Conservation (phyloP, 2,329 filamentous ascomycete genomes). For the Cercospora canescens region DNA sequence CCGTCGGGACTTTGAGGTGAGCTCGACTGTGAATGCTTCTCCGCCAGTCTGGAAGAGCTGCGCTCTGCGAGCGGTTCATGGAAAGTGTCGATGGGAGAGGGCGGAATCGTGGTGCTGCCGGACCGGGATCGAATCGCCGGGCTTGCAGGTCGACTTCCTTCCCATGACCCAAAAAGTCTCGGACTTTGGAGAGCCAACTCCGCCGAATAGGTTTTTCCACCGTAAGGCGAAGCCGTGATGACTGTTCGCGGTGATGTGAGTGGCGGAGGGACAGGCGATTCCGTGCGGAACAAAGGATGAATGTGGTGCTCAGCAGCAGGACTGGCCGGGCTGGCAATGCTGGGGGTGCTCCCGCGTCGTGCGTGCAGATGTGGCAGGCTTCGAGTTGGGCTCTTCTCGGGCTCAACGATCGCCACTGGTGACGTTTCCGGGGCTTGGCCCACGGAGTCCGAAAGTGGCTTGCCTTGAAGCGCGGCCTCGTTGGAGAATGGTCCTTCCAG, state of each 20-base stretch:
- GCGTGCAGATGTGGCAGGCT: slow-evolving; percentile 9
- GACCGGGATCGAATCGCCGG: slow-evolving; percentile 14
- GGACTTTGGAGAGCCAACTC: slow-evolving; percentile 27
- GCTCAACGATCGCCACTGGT: slow-evolving; percentile 7
- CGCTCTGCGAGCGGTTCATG: slow-evolving; percentile 9
- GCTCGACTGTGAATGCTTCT: neutral
- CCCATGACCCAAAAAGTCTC: slow-evolving; percentile 24
- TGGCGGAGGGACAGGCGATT: slow-evolving; percentile 66
- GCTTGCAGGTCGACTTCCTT: slow-evolving; percentile 23
- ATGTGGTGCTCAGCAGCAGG: slow-evolving; percentile 64
- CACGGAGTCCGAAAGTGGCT: slow-evolving; percentile 21
- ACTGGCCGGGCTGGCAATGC: slow-evolving; percentile 7
- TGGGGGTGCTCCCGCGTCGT: slow-evolving; percentile 17
- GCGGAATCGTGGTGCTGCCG: slow-evolving; percentile 25
- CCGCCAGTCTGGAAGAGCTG: neutral
- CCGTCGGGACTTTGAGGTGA: slow-evolving; percentile 3
- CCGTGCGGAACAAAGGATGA: slow-evolving; percentile 74
- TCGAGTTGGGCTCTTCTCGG: slow-evolving; percentile 17
- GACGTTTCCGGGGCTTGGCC: slow-evolving; percentile 11
- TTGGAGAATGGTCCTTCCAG: slow-evolving; percentile 53
- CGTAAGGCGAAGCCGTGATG: slow-evolving; percentile 68
- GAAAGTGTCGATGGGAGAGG: slow-evolving; percentile 12
- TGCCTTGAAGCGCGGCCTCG: slow-evolving; percentile 29
- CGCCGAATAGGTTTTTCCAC: slow-evolving; percentile 59
- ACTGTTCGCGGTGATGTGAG: slow-evolving; percentile 68